phyloP scores from a whole-genome alignment of 441 rosid species.

The Adansonia gregorii region DNA sequence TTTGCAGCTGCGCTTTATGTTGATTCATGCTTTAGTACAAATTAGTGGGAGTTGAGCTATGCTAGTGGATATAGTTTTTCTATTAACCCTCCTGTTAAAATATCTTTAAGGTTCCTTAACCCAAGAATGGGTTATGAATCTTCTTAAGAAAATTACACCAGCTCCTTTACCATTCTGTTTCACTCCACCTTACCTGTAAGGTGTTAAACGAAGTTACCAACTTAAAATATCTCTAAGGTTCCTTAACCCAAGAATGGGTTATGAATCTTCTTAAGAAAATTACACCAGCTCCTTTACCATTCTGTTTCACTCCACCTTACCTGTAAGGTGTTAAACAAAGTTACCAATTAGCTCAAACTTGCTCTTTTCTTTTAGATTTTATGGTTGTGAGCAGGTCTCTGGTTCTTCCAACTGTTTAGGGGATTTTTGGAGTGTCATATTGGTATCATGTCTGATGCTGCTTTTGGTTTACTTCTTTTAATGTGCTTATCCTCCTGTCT shows the following conservation, averaged over 20 bases:
- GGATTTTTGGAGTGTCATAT: background rate
- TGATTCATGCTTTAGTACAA: background rate
- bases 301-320: background rate
- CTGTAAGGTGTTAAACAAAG: background rate
- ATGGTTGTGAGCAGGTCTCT: conserved; percentile 5
- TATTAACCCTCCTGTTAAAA: conserved; percentile 17
- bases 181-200: background rate
- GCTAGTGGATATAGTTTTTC: background rate
- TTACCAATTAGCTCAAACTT: background rate
- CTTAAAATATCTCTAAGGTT: background rate
- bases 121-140: conserved; percentile 1
- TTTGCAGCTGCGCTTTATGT: background rate
- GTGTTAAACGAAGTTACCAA: background rate
- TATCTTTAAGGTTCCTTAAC: background rate
- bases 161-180: background rate
- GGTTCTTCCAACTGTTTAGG: background rate
- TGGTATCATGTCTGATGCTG: background rate
- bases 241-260: conserved; percentile 6
- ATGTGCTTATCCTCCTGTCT: background rate
- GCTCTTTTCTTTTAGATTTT: conserved; percentile 2
- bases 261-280: background rate
- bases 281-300: background rate
- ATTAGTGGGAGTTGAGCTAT: background rate
- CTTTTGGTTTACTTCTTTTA: background rate
- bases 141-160: background rate